Conservation (phyloP, 257 asterid species). For the Przewalskia tangutica region DNA sequence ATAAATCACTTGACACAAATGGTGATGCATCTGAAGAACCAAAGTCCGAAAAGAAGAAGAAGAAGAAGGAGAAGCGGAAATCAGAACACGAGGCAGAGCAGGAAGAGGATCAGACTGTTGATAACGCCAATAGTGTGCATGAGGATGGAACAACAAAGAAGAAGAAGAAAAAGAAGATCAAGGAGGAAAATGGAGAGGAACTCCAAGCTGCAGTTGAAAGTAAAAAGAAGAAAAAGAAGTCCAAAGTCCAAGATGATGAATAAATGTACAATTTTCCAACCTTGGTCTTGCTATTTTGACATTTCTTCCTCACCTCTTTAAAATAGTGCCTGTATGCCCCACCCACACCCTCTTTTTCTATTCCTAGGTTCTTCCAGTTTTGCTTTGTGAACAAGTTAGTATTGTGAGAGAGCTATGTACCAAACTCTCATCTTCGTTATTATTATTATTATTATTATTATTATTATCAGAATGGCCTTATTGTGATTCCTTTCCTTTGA, state of each 20-base stretch:
- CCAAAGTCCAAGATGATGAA: slow-evolving; percentile 28
- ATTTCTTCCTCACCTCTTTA: background rate
- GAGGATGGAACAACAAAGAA: slow-evolving; percentile 56
- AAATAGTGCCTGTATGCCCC: background rate
- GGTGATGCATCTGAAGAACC: slow-evolving; percentile 51
- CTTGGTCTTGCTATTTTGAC: background rate
- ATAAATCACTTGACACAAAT: slow-evolving; percentile 25
- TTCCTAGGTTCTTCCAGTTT: background rate
- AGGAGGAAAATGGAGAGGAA: slow-evolving; percentile 28
- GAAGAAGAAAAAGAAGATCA: slow-evolving; percentile 63
- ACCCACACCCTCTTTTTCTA: background rate
- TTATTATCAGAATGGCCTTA: background rate
- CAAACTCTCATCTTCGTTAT: background rate
- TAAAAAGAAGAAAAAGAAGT: slow-evolving; percentile 53
- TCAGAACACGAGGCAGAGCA: slow-evolving; percentile 24
- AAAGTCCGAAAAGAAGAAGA: slow-evolving; percentile 73
- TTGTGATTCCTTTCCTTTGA: background rate
- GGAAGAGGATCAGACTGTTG: slow-evolving; percentile 13
- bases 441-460: too few species aligned
- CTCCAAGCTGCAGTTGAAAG: slow-evolving; percentile 26
- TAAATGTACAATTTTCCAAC: background rate
- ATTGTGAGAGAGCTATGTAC: background rate
- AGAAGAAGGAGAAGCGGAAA: slow-evolving; percentile 63
- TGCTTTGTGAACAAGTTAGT: background rate
- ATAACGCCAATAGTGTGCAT: slow-evolving; percentile 17